Percentiles rank a stretch among this genome's conserved stretches.
phyloP scores from a whole-genome alignment of 2,329 filamentous ascomycete species.

The Penicillium sp. region DNA sequence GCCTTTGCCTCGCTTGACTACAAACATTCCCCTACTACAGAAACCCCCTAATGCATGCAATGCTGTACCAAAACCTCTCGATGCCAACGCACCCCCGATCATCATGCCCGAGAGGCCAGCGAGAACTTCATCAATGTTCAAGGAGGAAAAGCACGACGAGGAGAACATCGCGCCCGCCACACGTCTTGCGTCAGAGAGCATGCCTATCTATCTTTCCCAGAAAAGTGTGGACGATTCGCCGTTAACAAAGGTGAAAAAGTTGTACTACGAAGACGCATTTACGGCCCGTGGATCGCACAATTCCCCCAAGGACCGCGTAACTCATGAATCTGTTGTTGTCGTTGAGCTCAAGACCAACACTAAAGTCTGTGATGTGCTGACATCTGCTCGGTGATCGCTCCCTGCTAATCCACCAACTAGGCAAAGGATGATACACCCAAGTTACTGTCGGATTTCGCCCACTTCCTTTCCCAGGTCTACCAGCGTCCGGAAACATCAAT shows the following conservation, averaged over 20 bases:
- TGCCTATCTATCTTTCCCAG: constrained; percentile 12
- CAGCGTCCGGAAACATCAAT: constrained; percentile 71
- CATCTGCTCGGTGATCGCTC: background rate
- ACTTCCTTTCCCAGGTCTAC: constrained; percentile 72
- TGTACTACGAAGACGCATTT: constrained; percentile 45
- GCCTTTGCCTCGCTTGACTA: constrained; percentile 21
- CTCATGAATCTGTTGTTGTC: constrained; percentile 59
- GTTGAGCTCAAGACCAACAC: constrained; percentile 66
- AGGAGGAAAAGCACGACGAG: constrained; percentile 26
- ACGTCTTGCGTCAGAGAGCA: constrained; percentile 14
- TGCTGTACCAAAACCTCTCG: constrained; percentile 15
- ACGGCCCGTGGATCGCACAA: constrained; percentile 37
- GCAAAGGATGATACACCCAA: constrained; percentile 74
- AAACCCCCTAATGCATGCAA: constrained; percentile 2
- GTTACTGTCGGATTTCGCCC: constrained; percentile 71
- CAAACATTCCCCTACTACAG: constrained; percentile 12
- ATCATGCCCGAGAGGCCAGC: constrained; percentile 19
- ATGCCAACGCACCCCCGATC: constrained; percentile 20
- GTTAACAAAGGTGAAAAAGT: constrained; percentile 33
- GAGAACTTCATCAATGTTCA: constrained; percentile 26
- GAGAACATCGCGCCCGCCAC: constrained; percentile 22
- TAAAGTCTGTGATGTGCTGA: constrained; percentile 50
- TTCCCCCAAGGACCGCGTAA: constrained; percentile 49
- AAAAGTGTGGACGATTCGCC: constrained; percentile 16
- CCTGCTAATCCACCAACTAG: constrained; percentile 24